Evolutionary conservation across 768 basidiomycete genomes (phyloP).

Genomic region (Ramaria rubella): DNA sequence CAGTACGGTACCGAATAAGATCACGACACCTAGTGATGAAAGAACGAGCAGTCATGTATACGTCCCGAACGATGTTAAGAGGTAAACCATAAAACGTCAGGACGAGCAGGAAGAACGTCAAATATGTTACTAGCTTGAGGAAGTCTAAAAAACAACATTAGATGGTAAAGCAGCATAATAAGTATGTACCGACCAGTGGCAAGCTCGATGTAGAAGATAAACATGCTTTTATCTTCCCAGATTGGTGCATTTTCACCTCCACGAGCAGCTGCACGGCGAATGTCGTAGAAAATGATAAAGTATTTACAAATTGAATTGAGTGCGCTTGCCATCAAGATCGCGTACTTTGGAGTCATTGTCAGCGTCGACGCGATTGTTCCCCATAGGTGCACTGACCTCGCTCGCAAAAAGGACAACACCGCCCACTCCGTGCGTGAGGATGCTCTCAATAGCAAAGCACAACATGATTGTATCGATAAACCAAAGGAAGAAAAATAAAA

Average conservation of each 20-base stretch:
- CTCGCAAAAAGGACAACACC: constrained; percentile 94
- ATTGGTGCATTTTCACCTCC: constrained; percentile 82
- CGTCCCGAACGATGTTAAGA: constrained; percentile 93
- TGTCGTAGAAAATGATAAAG: constrained; percentile 70
- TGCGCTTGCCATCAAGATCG: constrained; percentile 77
- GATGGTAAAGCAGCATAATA: background rate
- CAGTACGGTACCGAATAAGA: constrained; percentile 85
- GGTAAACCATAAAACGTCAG: constrained; percentile 93
- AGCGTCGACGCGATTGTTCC: background rate
- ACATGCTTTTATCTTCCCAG: constrained; percentile 99
- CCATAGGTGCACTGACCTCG: constrained; percentile 51
- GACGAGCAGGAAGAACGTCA: constrained; percentile 90
- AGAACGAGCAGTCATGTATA: constrained; percentile 91
- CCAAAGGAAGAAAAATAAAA: constrained; percentile 71
- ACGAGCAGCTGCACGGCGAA: constrained; percentile 66
- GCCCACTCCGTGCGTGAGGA: constrained; percentile 70
- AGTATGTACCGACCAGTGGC: constrained; percentile 58
- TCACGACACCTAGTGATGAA: constrained; percentile 85
- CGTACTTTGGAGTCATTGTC: constrained; percentile 53
- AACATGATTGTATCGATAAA: constrained; percentile 71
- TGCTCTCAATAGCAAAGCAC: constrained; percentile 71
- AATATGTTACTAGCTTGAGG: constrained; percentile 85
- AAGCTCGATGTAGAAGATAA: constrained; percentile 90
- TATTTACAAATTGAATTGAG: constrained; percentile 80
- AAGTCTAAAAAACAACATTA: constrained; percentile 54